Evolutionary conservation across 257 asterid species (phyloP).

Genomic region (Datura wrightii): DNA sequence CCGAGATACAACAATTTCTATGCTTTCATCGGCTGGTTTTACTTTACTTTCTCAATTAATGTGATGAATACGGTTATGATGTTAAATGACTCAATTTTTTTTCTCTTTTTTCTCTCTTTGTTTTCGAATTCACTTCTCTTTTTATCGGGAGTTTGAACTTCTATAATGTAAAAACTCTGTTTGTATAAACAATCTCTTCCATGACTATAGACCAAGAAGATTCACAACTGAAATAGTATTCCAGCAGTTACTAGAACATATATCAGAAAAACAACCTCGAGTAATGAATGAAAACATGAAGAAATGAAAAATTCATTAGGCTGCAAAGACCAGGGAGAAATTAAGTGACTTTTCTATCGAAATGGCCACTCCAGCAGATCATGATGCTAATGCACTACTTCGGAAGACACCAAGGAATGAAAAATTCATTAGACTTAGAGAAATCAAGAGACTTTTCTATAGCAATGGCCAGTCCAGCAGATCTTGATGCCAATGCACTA

Average conservation of each 20-base stretch:
- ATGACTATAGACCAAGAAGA: slow-evolving; percentile 7
- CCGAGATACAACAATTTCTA: slow-evolving; percentile 1
- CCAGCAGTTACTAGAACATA: slow-evolving; percentile 4
- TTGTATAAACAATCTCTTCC: background rate
- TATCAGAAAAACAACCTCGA: background rate
- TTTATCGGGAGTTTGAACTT: background rate
- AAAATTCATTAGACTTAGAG: too few relatives aligned
- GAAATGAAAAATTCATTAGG: slow-evolving; percentile 17
- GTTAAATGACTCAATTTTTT: background rate
- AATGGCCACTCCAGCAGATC: slow-evolving; percentile 20
- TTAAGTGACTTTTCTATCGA: background rate
- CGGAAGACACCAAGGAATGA: too few relatives aligned
- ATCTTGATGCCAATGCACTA: too few relatives aligned
- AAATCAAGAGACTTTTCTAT: too few relatives aligned
- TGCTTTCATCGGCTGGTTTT: slow-evolving; percentile 19
- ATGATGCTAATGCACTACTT: slow-evolving; percentile 9
- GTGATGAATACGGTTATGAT: slow-evolving; percentile 10
- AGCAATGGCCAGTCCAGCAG: too few relatives aligned
- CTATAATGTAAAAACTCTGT: background rate
- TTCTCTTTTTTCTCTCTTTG: background rate
- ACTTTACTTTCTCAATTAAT: background rate
- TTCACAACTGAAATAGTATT: background rate
- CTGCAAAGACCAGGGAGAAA: background rate
- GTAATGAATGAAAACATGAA: slow-evolving; percentile 16
- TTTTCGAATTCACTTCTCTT: slow-evolving; percentile 12